Percentiles rank a stretch among this genome's conserved stretches.
Evolutionary conservation across 192 early-diverging fungal genomes (phyloP).

Genomic region (Funneliformis geosporum): DNA sequence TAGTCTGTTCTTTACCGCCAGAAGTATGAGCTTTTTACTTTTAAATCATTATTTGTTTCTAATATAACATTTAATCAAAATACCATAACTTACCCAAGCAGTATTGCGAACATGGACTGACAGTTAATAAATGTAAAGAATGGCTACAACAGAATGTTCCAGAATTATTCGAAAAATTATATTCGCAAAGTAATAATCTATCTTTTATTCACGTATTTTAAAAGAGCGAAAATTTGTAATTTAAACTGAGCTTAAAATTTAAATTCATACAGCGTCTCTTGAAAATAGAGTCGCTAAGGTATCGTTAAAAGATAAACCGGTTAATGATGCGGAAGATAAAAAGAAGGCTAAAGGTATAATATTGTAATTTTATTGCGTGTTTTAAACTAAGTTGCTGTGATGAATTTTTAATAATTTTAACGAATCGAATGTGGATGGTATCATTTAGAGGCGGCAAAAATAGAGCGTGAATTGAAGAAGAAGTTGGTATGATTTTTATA

Average conservation of each 20-base stretch:
- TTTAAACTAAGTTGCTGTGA: not conserved
- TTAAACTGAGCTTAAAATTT: constrained; percentile 34
- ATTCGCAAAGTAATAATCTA: constrained; percentile 43
- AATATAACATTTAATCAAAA: not conserved
- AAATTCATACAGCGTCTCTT: constrained; percentile 34
- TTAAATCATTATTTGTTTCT: not conserved
- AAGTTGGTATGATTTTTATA: constrained; percentile 57
- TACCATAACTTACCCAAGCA: constrained; percentile 29
- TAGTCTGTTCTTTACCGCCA: constrained; percentile 51
- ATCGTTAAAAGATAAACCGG: constrained; percentile 32
- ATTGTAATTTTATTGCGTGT: not conserved
- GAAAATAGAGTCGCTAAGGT: constrained; percentile 37
- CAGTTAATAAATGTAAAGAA: constrained; percentile 76
- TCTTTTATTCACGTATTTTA: not conserved
- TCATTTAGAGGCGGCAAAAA: constrained; percentile 66
- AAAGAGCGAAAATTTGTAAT: not conserved
- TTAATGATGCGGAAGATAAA: constrained; percentile 41
- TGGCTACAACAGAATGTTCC: constrained; percentile 70
- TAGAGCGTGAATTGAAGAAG: constrained; percentile 74
- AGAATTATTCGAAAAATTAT: constrained; percentile 59
- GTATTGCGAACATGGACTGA: constrained; percentile 93
- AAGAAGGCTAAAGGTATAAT: constrained; percentile 49
- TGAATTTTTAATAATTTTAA: constrained; percentile 2
- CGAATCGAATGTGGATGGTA: constrained; percentile 21
- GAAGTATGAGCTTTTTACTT: constrained; percentile 36